Conservation (phyloP, 2,329 filamentous ascomycete species). For the Colletotrichum ledebouriae region DNA sequence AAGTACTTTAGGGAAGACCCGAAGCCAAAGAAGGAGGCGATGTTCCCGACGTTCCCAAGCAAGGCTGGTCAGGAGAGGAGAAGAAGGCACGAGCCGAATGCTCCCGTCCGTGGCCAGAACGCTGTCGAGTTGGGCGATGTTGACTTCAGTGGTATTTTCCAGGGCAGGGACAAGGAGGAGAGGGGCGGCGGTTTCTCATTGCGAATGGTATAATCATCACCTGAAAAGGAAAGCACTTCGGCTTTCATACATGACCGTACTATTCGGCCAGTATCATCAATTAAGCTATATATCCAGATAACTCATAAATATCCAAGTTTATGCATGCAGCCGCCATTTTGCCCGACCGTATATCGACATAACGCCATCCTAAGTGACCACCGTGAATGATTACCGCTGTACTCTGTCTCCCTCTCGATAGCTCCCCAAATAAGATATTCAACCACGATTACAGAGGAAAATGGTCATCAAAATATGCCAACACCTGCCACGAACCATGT, state of each 20-base stretch:
- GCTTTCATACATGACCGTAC: slow-evolving; percentile 12
- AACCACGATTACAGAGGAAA: slow-evolving; percentile 29
- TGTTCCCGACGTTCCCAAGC: slow-evolving; percentile 98
- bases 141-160: slow-evolving; percentile 81
- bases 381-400: slow-evolving; percentile 39
- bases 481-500: slow-evolving; percentile 70
- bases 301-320: slow-evolving; percentile 38
- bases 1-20: slow-evolving; percentile 92
- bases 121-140: slow-evolving; percentile 67
- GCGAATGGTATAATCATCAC: slow-evolving; percentile 64
- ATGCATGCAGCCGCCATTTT: slow-evolving; percentile 40
- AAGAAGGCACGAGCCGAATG: slow-evolving; percentile 80
- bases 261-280: slow-evolving; percentile 30
- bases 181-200: slow-evolving; percentile 75
- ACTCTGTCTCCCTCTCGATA: slow-evolving; percentile 28
- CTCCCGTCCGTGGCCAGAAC: slow-evolving; percentile 81
- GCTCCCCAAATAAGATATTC: slow-evolving; percentile 21
- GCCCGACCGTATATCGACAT: slow-evolving; percentile 33
- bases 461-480: slow-evolving; percentile 49
- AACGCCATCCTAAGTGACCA: slow-evolving; percentile 37
- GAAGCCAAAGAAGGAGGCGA: slow-evolving; percentile 86
- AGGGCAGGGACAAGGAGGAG: slow-evolving; percentile 74
- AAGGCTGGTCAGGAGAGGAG: slow-evolving; percentile 93
- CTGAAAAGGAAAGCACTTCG: background rate
- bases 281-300: slow-evolving; percentile 38